Evolutionary conservation across 345 rosid species (phyloP).

Genomic region (Geranium brycei): DNA sequence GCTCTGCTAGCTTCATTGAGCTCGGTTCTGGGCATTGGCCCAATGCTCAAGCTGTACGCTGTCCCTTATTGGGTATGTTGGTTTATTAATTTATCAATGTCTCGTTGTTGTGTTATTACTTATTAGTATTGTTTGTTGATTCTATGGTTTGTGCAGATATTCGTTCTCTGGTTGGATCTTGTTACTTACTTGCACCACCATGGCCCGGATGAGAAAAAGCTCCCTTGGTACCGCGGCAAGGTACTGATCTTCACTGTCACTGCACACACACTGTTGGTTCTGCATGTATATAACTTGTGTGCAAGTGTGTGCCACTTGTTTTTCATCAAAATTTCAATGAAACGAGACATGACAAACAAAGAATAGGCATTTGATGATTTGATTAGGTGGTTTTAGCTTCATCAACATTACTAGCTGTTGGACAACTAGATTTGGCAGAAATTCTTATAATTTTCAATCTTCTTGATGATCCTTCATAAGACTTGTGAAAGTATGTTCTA

Average conservation of each 20-base stretch:
- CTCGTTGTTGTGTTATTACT: not conserved
- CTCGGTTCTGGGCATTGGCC: constrained; percentile 44
- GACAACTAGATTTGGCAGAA: too few relatives aligned
- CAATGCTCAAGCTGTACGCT: constrained; percentile 58
- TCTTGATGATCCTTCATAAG: too few relatives aligned
- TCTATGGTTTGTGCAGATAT: constrained; percentile 27
- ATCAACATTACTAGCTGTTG: too few relatives aligned
- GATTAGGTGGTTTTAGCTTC: too few relatives aligned
- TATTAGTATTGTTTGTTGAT: not conserved
- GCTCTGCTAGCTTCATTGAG: constrained; percentile 38
- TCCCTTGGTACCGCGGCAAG: constrained; percentile 92
- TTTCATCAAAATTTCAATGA: too few relatives aligned
- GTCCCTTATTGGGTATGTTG: constrained; percentile 52
- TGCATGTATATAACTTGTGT: too few relatives aligned
- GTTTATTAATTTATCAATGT: constrained; percentile 1
- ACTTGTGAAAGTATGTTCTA: too few relatives aligned
- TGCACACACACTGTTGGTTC: too few relatives aligned
- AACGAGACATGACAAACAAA: too few relatives aligned
- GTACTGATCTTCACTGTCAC: constrained; percentile 16
- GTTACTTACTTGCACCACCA: constrained; percentile 91
- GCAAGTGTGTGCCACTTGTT: too few relatives aligned
- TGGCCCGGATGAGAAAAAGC: constrained; percentile 56
- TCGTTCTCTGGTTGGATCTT: constrained; percentile 70
- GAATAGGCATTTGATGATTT: too few relatives aligned
- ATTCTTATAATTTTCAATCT: too few relatives aligned